A percentile compares a stretch with the other conserved stretches of the same genome.
phyloP scores from a whole-genome alignment of 345 rosid genomes.

The Gossypium bickii region DNA sequence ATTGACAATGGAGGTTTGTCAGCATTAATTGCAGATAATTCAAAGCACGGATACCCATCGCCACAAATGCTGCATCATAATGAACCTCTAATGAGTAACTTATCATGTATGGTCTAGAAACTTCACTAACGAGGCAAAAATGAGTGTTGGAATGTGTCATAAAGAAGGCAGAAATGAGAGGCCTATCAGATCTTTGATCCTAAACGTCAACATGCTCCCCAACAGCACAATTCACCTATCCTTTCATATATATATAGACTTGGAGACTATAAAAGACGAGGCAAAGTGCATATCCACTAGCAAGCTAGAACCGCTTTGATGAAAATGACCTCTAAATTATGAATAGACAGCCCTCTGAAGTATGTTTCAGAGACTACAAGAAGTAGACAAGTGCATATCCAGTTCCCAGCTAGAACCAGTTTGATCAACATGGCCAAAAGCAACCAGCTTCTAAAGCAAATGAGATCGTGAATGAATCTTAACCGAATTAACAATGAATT shows the following conservation, averaged over 20 bases:
- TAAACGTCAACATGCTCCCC: neutral
- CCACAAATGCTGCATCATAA: constrained; percentile 49
- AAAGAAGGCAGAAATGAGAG: neutral
- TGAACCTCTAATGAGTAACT: constrained; percentile 14
- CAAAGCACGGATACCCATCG: constrained; percentile 82
- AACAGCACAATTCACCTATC: neutral
- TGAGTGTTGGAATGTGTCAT: neutral
- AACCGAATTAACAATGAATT: neutral
- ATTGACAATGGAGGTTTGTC: constrained; percentile 84
- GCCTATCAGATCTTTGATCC: neutral
- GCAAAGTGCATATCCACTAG: neutral
- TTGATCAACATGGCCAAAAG: neutral
- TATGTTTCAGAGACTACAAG: neutral
- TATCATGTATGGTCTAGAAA: neutral
- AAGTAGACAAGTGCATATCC: neutral
- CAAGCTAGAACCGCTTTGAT: constrained; percentile 3
- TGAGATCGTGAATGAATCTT: neutral
- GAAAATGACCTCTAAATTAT: neutral
- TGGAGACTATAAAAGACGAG: neutral
- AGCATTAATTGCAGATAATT: constrained; percentile 85
- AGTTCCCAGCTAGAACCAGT: neutral
- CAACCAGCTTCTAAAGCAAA: neutral
- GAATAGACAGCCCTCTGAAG: neutral
- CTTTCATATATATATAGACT: constrained; percentile 1
- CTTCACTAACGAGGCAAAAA: neutral